Conservation (phyloP, 371 early-diverging fungal species). For the Mortierella sp. region DNA sequence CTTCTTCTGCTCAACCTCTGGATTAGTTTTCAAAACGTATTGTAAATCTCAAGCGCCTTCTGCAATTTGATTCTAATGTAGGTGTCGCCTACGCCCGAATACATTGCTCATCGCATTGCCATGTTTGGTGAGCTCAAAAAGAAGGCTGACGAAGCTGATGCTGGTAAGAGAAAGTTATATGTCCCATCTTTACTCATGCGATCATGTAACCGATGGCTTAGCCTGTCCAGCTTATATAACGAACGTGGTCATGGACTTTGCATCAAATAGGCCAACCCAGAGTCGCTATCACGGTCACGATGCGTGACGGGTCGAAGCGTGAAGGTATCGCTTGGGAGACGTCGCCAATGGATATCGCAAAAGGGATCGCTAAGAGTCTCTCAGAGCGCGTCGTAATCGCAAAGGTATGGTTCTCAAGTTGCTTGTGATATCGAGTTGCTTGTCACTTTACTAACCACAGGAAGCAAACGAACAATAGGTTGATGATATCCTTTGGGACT, state of each 20-base stretch:
- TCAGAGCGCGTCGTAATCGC: conserved; percentile 94
- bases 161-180: conserved; percentile 63
- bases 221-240: neutral
- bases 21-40: neutral
- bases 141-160: conserved; percentile 81
- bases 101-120: conserved; percentile 87
- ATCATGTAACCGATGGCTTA: neutral
- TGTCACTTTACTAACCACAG: neutral
- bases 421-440: neutral
- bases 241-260: neutral
- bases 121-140: conserved; percentile 91
- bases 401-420: conserved; percentile 74
- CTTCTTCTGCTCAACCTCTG: neutral
- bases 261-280: conserved; percentile 79
- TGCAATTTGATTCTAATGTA: conserved; percentile 20
- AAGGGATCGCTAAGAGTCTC: conserved; percentile 87
- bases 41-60: neutral
- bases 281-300: conserved; percentile 86
- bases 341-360: conserved; percentile 94
- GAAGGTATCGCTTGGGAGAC: conserved; percentile 95
- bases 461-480: conserved; percentile 28
- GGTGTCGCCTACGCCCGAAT: conserved; percentile 82
- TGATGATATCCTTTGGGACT: conserved; percentile 95
- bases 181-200: neutral
- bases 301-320: conserved; percentile 89